Base-by-base conservation (phyloP, 176 grass and related monocot species). In the Raddia distichophylla region DNA sequence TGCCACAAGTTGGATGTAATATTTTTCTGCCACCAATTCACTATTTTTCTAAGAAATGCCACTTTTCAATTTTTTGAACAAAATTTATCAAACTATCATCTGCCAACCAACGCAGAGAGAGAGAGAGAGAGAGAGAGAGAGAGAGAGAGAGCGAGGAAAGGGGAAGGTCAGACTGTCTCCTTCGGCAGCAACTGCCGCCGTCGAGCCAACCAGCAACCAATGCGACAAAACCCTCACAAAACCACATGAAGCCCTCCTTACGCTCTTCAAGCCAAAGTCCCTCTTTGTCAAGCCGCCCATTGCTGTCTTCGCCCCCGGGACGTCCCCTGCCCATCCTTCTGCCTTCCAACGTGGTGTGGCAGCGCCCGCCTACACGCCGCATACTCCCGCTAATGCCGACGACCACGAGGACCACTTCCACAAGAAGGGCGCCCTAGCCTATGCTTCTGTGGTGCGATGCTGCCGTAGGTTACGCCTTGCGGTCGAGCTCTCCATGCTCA, bases 401-500 rank as follows among this genome's bases (percentile, higher is more conserved):
- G 95, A 95, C 0, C 91, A 94, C 0, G 94, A 97, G 69, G 91
- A 91, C 52, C 17, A 95, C 63, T 98, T 88, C 81, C 89, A 84
- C 52, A 86, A 71, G 55, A 84, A 76, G 6, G 81, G 69, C 64
- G 18, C 74, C 6, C 73, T 71, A 4, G 7, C 59, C 45, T 6
- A 27, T 11, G 68, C 46, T 2, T 48, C 52, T 48, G 81, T 73
- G 27, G 69, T 52, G 33, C 61, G 68, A 43, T 72, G 84, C 76
- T 88, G 81, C 56, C 90, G 91, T 35, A 84, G 84, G 77, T 16
- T 83, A 48, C 69, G 67, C 44, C 19, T 78, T 5, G 76, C 73
- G 2, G 33, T 88, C 0, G 91, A 93, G 82, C 90, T 86, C 79
- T 1, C 37, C 66, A 73, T 93, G 60, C 87, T 99, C 12, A 69